These are phyloP conservation scores for Hypoxylon subgilvum DNA, from an alignment of 495 filamentous ascomycete species.

Conservation along the genomic window DNA sequence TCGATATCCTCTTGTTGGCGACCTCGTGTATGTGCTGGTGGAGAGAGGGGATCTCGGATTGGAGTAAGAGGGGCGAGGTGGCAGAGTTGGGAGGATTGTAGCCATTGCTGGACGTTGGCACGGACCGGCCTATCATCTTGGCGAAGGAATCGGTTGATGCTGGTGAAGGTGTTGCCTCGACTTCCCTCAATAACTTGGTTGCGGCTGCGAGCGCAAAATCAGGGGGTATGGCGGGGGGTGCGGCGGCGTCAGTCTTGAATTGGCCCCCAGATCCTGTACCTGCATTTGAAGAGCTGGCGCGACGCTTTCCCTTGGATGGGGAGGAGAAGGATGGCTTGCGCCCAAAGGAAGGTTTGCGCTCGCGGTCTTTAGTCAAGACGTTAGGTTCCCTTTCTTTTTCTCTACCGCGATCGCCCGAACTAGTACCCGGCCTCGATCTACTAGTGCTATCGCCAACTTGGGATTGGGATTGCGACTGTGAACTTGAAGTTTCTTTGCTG, in stretches of 20 bases:
- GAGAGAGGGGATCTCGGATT: constrained; percentile 47
- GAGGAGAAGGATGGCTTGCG: constrained; percentile 52
- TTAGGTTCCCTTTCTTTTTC: constrained; percentile 37
- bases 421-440: constrained; percentile 50
- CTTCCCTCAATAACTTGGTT: constrained; percentile 46
- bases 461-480: constrained; percentile 24
- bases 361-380: constrained; percentile 52
- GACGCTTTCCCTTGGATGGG: constrained; percentile 46
- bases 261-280: constrained; percentile 26
- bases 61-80: constrained; percentile 40
- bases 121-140: constrained; percentile 53
- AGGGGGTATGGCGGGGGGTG: constrained; percentile 48
- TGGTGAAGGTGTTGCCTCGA: constrained; percentile 43
- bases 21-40: constrained; percentile 90
- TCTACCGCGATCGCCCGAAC: constrained; percentile 49
- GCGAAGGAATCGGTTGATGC: constrained; percentile 46
- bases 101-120: constrained; percentile 39
- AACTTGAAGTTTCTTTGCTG: constrained; percentile 19
- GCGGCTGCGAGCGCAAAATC: constrained; percentile 49
- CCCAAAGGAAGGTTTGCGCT: constrained; percentile 50
- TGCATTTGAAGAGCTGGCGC: constrained; percentile 46
- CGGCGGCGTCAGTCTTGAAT: constrained; percentile 44
- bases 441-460: constrained; percentile 7
- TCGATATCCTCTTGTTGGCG: constrained; percentile 93
- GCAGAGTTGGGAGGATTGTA: constrained; percentile 42